A percentile compares a stretch with the other conserved stretches of the same genome.
Conservation (phyloP, 441 rosid species). For the Aleurites moluccanus region DNA sequence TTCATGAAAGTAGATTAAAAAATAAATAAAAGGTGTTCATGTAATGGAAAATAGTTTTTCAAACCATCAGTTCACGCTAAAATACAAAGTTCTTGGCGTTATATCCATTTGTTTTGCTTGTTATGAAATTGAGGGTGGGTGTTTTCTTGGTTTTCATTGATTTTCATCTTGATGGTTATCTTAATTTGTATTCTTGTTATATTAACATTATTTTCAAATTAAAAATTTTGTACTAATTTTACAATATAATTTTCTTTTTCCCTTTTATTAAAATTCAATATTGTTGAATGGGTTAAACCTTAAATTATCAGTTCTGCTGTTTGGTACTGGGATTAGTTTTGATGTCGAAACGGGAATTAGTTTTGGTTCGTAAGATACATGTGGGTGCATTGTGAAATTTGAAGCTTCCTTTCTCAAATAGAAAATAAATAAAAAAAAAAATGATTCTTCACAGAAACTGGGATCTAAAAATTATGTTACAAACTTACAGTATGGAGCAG, state of each 20-base stretch:
- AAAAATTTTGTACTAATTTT: no score
- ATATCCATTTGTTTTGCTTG: background rate
- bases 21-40: background rate
- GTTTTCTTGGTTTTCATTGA: no score
- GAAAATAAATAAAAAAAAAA: background rate
- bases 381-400: background rate
- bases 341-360: background rate
- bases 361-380: background rate
- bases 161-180: no score
- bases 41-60: background rate
- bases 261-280: background rate
- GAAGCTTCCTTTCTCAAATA: background rate
- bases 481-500: background rate
- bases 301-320: background rate
- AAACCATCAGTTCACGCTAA: background rate
- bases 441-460: background rate
- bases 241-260: no score
- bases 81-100: background rate
- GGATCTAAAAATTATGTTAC: background rate
- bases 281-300: background rate
- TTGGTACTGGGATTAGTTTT: conserved; percentile 4
- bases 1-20: background rate
- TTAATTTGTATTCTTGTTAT: no score
- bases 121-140: no score
- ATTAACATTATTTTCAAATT: no score